Base-by-base conservation (phyloP, 345 rosid species). In the Microthlaspi erraticum region DNA sequence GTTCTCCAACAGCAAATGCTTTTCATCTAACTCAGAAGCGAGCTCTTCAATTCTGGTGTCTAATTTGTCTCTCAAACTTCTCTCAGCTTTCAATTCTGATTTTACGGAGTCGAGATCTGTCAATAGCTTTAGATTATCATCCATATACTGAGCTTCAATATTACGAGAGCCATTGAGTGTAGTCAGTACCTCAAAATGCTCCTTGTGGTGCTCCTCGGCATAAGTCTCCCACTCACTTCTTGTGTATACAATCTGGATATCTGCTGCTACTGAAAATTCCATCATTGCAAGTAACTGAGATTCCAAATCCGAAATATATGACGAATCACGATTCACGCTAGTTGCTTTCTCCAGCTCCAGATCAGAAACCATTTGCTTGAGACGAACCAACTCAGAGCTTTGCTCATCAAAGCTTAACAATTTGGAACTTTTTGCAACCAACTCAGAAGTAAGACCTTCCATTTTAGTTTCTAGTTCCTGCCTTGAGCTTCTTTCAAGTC, bases 271-370 rank as follows among this genome's bases (percentile, higher is more conserved):
- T 64, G 81, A 71, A 53, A 31, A 51, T 78, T 81, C 86, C 46
- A 79, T 82, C 89, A 91, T 73, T 80, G 85, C 89, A 54, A 80
- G 81, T 78, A 91, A 65, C 80, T 81, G 88, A 74, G 75, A 74
- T 76, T 94, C 86, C 70, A 88, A 82, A 72, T 60, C 64, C 52
- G 82, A 63, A 65, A 79, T 62, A 38, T 84, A 74, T 67, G 77
- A 76, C 78, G 84, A 77, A 73, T 83, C 80, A 70, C 71, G 66
- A n/a, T 53, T 71, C 67, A 81, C 77, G 81, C 68, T 63, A 71
- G 67, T 78, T 58, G 78, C 81, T 70, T 86, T 85, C 82, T 91
- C 94, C 56, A 66, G 80, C 80, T 86, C 92, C 63, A 87, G 74
- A 52, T 80, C 79, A 7, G 83, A 85, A 12, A 87, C 75, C 73